Conservation (phyloP, 345 rosid species). For the Hypericum perforatum region DNA sequence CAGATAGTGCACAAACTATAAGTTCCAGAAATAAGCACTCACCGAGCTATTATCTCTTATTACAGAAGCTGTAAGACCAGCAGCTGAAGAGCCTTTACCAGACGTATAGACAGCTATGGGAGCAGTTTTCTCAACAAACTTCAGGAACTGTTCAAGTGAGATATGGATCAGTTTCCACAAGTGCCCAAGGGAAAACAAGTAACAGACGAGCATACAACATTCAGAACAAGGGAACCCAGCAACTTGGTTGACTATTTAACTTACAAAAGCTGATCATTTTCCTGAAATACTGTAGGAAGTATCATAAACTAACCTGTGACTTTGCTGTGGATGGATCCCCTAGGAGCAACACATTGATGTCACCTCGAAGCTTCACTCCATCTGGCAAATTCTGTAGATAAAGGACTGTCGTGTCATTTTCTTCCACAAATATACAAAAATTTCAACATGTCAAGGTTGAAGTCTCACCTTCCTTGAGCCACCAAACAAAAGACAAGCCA, state of each 20-base stretch:
- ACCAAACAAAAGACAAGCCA: conserved; percentile 91
- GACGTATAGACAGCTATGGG: conserved; percentile 96
- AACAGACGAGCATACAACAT: not conserved
- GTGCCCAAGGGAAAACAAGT: not conserved
- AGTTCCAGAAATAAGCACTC: conserved; percentile 21
- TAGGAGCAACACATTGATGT: conserved; percentile 82
- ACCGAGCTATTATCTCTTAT: conserved; percentile 80
- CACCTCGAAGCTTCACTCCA: conserved; percentile 92
- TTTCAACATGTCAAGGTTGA: conserved; percentile 1
- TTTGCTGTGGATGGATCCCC: conserved; percentile 99
- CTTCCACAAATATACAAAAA: not conserved
- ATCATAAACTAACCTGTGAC: conserved; percentile 55
- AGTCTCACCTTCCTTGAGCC: conserved; percentile 75
- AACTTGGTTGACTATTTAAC: too few relatives aligned
- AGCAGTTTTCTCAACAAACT: conserved; percentile 95
- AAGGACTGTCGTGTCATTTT: conserved; percentile 8
- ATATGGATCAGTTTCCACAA: conserved; percentile 17
- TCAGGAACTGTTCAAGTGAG: conserved; percentile 54
- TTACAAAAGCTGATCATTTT: not conserved
- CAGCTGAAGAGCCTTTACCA: conserved; percentile 96
- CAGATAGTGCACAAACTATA: not conserved
- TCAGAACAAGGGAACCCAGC: not conserved
- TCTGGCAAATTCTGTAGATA: conserved; percentile 62
- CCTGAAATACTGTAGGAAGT: conserved; percentile 2
- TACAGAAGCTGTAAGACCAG: conserved; percentile 97